phyloP scores from a whole-genome alignment of 2,329 filamentous ascomycete genomes.

The Beauveria pseudobassiana region DNA sequence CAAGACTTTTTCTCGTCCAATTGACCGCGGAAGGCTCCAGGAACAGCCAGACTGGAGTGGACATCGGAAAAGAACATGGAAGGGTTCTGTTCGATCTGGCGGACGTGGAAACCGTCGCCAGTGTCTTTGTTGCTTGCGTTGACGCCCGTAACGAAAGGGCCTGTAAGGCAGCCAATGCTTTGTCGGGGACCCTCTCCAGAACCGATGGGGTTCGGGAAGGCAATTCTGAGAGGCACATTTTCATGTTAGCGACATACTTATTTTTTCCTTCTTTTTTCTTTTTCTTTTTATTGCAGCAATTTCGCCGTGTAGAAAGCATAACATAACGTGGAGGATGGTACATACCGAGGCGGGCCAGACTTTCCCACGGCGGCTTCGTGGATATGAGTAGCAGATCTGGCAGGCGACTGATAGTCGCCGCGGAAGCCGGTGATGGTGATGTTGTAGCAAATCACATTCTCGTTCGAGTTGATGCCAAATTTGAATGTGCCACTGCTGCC shows the following conservation, averaged over 20 bases:
- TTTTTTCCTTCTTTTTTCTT: no score
- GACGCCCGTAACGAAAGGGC: slow-evolving; percentile 29
- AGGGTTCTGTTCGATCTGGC: slow-evolving; percentile 43
- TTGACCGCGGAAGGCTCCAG: slow-evolving; percentile 47
- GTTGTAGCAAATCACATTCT: slow-evolving; percentile 39
- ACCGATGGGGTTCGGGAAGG: slow-evolving; percentile 40
- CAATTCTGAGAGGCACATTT: slow-evolving; percentile 24
- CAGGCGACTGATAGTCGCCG: slow-evolving; percentile 42
- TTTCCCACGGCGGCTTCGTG: slow-evolving; percentile 39
- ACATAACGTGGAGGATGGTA: background rate
- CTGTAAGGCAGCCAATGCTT: slow-evolving; percentile 34
- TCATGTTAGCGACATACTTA: background rate
- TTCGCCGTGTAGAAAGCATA: background rate
- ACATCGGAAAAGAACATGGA: slow-evolving; percentile 44
- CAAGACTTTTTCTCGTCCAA: slow-evolving; percentile 19
- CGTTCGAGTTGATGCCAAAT: slow-evolving; percentile 42
- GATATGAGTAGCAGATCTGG: slow-evolving; percentile 47
- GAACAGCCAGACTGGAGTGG: slow-evolving; percentile 40
- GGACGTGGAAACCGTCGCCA: slow-evolving; percentile 38
- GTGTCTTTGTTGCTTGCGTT: slow-evolving; percentile 22
- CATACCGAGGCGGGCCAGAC: slow-evolving; percentile 40
- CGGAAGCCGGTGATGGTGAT: slow-evolving; percentile 42
- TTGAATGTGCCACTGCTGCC: slow-evolving; percentile 42
- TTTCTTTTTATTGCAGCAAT: no score
- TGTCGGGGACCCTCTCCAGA: slow-evolving; percentile 25